Conservation (phyloP, 495 filamentous ascomycete genomes). For the Tuber microsphaerosporum region DNA sequence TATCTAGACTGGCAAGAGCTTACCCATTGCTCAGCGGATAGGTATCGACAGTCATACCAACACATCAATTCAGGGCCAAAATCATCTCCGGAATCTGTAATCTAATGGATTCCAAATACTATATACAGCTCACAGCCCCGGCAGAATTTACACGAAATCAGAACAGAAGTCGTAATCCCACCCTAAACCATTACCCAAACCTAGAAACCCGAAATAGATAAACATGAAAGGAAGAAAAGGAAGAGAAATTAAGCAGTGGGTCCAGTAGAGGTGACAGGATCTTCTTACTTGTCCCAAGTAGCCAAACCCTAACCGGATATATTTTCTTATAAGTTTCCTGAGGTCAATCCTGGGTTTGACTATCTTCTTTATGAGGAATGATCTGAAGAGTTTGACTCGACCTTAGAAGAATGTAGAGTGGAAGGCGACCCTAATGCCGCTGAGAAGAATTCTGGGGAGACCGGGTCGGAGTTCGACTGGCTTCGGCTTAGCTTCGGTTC, state of each 20-base stretch:
- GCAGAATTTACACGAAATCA: conserved; percentile 2
- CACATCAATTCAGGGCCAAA: background rate
- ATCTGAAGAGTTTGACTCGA: conserved; percentile 96
- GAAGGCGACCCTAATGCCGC: conserved; percentile 97
- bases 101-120: background rate
- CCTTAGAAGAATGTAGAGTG: conserved; percentile 95
- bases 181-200: background rate
- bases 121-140: background rate
- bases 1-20: background rate
- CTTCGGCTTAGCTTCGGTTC: conserved; percentile 77
- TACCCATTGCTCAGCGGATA: too few species aligned
- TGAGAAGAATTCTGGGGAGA: conserved; percentile 92
- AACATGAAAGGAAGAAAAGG: conserved; percentile 6
- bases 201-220: background rate
- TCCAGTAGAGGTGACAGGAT: conserved; percentile 24
- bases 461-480: conserved; percentile 80
- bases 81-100: background rate
- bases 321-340: conserved; percentile 93
- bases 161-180: background rate
- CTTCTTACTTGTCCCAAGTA: conserved; percentile 67
- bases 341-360: conserved; percentile 97
- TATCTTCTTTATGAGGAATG: conserved; percentile 98
- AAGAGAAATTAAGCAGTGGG: conserved; percentile 6
- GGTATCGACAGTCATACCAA: background rate
- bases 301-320: conserved; percentile 84